phyloP scores from a whole-genome alignment of 352 stramenopile species.

The Phytophthora lateralis region DNA sequence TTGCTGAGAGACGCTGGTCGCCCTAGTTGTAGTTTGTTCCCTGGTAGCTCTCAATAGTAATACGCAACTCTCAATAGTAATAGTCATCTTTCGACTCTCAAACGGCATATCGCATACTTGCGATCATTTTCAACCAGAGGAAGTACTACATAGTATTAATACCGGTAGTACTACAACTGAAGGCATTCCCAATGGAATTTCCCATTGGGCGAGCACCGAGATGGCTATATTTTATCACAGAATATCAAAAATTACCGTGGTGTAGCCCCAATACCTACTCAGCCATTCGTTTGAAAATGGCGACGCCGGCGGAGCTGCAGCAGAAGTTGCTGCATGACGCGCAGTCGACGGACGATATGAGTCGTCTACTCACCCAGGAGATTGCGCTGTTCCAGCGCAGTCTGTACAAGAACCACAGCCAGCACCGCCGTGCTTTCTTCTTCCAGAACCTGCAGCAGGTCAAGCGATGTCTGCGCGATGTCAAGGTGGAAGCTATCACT shows the following conservation, averaged over 20 bases:
- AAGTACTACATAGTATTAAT: no score
- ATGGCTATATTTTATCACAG: background rate
- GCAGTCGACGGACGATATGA: constrained; percentile 37
- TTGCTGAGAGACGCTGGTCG: background rate
- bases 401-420: constrained; percentile 91
- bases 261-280: constrained; percentile 4
- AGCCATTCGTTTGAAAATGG: constrained; percentile 10
- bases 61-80: background rate
- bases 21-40: background rate
- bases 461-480: constrained; percentile 64
- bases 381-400: constrained; percentile 68
- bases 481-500: constrained; percentile 46
- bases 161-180: no score
- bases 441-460: constrained; percentile 84
- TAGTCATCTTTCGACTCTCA: background rate
- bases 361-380: constrained; percentile 58
- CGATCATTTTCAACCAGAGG: constrained; percentile 10
- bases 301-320: constrained; percentile 34
- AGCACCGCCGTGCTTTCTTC: constrained; percentile 83
- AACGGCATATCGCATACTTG: constrained; percentile 6
- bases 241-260: constrained; percentile 6
- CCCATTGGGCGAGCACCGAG: background rate
- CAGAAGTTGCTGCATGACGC: constrained; percentile 47
- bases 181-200: no score
- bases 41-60: background rate